Evolutionary conservation across 345 rosid species (phyloP).

Genomic region (Rhizophora apiculata): DNA sequence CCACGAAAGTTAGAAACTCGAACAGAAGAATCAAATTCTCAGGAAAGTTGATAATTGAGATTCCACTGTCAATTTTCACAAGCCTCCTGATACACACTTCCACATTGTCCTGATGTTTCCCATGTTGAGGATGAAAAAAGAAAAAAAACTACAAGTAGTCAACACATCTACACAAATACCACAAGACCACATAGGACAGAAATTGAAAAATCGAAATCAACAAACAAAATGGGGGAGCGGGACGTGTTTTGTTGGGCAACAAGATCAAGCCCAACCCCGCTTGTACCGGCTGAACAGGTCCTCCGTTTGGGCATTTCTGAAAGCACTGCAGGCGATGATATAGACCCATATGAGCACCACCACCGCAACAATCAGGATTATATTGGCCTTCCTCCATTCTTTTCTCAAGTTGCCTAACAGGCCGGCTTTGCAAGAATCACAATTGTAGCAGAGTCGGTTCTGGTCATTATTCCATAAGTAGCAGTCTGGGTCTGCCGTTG

Average conservation of each 20-base stretch:
- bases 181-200: background rate
- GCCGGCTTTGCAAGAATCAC: conserved; percentile 89
- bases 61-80: conserved; percentile 17
- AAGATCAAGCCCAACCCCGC: conserved; percentile 51
- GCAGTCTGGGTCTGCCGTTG: conserved; percentile 74
- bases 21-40: conserved; percentile 21
- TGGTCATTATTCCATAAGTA: conserved; percentile 80
- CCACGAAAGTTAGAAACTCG: background rate
- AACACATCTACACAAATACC: conserved; percentile 17
- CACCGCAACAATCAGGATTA: conserved; percentile 66
- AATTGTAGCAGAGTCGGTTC: conserved; percentile 73
- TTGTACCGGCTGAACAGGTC: conserved; percentile 73
- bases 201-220: background rate
- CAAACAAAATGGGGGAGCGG: background rate
- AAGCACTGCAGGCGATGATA: conserved; percentile 79
- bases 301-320: conserved; percentile 78
- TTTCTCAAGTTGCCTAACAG: conserved; percentile 68
- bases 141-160: background rate
- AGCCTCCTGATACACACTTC: background rate
- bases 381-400: conserved; percentile 85
- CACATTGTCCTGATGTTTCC: conserved; percentile 14
- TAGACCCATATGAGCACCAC: conserved; percentile 81
- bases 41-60: conserved; percentile 21
- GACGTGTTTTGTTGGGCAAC: conserved; percentile 15
- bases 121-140: background rate